A percentile compares a stretch with the other conserved stretches of the same genome.
phyloP scores from a whole-genome alignment of 78 protist genomes.

The Neovahlkampfia damariscottae region DNA sequence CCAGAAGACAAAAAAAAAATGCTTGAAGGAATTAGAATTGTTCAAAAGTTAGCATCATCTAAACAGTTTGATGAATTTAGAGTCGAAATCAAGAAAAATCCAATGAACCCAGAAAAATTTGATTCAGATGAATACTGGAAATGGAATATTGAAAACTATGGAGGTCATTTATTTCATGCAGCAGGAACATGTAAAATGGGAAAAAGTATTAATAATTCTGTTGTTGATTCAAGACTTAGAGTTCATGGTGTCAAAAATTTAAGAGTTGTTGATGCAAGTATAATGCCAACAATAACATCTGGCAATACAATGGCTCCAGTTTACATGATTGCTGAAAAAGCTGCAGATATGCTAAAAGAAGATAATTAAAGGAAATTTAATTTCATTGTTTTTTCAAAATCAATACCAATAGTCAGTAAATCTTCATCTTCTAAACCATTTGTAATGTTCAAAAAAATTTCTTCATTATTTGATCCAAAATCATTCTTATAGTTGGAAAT shows the following conservation, averaged over 20 bases:
- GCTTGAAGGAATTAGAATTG: no score
- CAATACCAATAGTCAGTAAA: no score
- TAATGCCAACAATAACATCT: not conserved
- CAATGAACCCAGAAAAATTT: not conserved
- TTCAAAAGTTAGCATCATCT: no score
- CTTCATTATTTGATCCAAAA: not conserved
- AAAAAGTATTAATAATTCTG: not conserved
- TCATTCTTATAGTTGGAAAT: not conserved
- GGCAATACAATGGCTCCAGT: not conserved
- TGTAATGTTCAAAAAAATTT: not conserved
- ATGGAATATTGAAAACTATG: not conserved
- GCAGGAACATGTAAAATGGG: conserved; percentile 2
- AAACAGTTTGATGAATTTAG: no score
- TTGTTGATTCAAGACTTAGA: not conserved
- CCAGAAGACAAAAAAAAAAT: not conserved
- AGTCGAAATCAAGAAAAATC: no score
- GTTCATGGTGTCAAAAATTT: not conserved
- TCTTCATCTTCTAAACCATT: no score
- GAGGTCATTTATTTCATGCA: not conserved
- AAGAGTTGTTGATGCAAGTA: not conserved
- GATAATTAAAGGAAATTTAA: not conserved
- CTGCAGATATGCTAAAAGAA: not conserved
- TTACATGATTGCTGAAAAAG: not conserved
- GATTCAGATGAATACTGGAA: not conserved
- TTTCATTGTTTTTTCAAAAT: no score